Base-by-base conservation (phyloP, 371 early-diverging fungal species). In the Dichotomocladium elegans region DNA sequence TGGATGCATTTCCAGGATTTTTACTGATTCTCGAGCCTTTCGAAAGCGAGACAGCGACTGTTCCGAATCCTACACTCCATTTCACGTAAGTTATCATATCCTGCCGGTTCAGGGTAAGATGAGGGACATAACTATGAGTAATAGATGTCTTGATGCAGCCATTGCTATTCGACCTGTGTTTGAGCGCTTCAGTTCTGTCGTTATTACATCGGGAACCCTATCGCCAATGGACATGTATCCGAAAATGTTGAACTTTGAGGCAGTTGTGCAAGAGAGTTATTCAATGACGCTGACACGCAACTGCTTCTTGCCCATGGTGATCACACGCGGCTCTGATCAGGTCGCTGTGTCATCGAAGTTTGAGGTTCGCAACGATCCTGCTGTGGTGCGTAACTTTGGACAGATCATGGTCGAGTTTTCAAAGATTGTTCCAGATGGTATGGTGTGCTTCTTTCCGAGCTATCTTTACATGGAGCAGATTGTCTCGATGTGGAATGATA, bases 401-500 rank as follows among this genome's bases (percentile, higher is more conserved):
- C 92, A 94, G 60, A 90, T 99, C 47, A 79, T 99, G 60, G 85
- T 98, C 19, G 99, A 99, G 63, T 90, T 92, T 74, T 82, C 94
- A 30, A 90, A 92, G 58, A 82, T 90, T 35, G 96, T 97, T 0
- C 99, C 99, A 1, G 99, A 99, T 65, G 99, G 99, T 14, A 77
- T 99, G 9, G 99, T 99, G 0, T 92, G 93, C 47, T 99, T 99
- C 77, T 99, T 99, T 72, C 99, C 99, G 0, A 93, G 93, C 44
- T 99, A 99, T 77, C 72, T 96, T 17, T 99, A 99, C 69, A 94
- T 99, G 98, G 99, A 99, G 69, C 91, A 93, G 6, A 99, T 99
- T 60, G 96, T 99, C 0, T 86, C 98, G 12, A 91, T 94, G 72
- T 99, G 99, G 99, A 91, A 95, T 58, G 97, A 97, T 48, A 90